A percentile compares a stretch with the other conserved stretches of the same genome.
phyloP scores from a whole-genome alignment of 306 rosid species.

The Cucumis sativus region Cucumber_9930_V3 NC_026659.2:27554501-27555000 shows the following conservation, averaged over 20 bases:
- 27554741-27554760: background rate
- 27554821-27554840: slow-evolving; percentile 37
- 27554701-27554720: background rate
- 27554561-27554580: background rate
- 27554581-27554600: background rate
- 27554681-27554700: background rate
- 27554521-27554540: background rate
- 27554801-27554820: background rate
- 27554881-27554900: slow-evolving; percentile 99
- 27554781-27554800: background rate
- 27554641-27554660: background rate
- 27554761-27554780: background rate
- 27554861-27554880: slow-evolving; percentile 98
- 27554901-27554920: slow-evolving; percentile 94
- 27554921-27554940: slow-evolving; percentile 88
- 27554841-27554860: slow-evolving; percentile 81
- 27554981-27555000: slow-evolving; percentile 91
- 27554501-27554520: background rate
- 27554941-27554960: slow-evolving; percentile 67
- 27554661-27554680: background rate
- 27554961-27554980: slow-evolving; percentile 92
- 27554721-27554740: background rate
- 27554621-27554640: background rate
- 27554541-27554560: background rate
- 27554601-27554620: background rate